Evolutionary conservation across 1,139 yeast species (phyloP), one percentile per base, ranked within the genome.

Genomic region (Ogataea hybrid): DNA sequence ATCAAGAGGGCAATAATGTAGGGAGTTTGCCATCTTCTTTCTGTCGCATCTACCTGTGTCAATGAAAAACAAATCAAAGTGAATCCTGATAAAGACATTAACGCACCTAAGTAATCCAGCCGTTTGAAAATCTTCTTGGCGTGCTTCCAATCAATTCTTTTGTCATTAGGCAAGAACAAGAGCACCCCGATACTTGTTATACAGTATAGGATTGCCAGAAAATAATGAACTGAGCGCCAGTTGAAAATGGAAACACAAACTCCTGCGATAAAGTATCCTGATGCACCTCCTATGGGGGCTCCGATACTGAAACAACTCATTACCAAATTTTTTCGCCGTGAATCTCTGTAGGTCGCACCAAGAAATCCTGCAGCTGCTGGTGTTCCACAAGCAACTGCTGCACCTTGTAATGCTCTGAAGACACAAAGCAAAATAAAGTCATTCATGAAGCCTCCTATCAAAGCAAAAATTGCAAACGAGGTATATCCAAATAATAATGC

Each of bases 331-430:
- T 70, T 67, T 32, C 76, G 51, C 35, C 52, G 51, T 0, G 72
- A 66, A 21, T 61, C 59, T 28, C 53, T 52, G 46, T 71, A 71
- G 4, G 61, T 59, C 3, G 70, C 54, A 1, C 75, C 72, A 1
- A 71, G 46, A 32, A 69, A 62, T 1, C 75, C 77, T 1, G 72
- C 74, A 17, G 70, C 66, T 1, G 75, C 67, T 5, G 76, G 72
- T 1, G 71, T 68, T 2, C 67, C 62, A 32, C 70, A 64, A 1
- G 74, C 68, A 15, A 69, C 63, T 23, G 61, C 55, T 4, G 68
- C 59, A 9, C 76, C 76, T 48, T 68, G 72, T 3, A 71, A 42
- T 2, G 68, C 76, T 42, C 77, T 49, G 12, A 68, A 56, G 8
- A 70, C 51, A 45, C 67, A 65, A 20, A 71, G 56, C 1, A 59